Evolutionary conservation across 2,329 filamentous ascomycete species (phyloP).

Genomic region (Beauveria sp.): DNA sequence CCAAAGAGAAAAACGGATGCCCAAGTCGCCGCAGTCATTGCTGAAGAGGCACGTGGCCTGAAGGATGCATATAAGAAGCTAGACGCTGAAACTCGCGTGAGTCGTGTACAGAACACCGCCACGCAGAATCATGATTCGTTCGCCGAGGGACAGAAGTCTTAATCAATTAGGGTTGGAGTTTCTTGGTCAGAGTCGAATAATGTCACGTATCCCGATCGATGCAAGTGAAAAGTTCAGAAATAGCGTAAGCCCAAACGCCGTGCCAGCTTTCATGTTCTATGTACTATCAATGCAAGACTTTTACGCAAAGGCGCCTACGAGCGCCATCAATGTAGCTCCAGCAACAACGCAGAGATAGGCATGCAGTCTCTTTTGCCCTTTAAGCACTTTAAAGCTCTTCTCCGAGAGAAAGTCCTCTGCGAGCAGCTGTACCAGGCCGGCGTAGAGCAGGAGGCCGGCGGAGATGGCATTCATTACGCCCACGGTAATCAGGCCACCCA

Average conservation of each 20-base stretch:
- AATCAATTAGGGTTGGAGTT: background rate
- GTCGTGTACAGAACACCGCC: background rate
- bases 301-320: slow-evolving; percentile 65
- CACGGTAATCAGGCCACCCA: slow-evolving; percentile 71
- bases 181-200: background rate
- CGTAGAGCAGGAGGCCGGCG: slow-evolving; percentile 71
- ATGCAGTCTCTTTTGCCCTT: slow-evolving; percentile 51
- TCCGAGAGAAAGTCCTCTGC: slow-evolving; percentile 77
- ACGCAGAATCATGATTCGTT: background rate
- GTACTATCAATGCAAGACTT: background rate
- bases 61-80: background rate
- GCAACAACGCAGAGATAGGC: slow-evolving; percentile 57
- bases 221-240: background rate
- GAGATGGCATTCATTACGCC: slow-evolving; percentile 85
- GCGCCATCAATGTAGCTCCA: slow-evolving; percentile 61
- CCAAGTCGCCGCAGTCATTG: background rate
- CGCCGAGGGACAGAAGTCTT: background rate
- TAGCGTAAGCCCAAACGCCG: background rate
- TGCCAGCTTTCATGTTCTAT: background rate
- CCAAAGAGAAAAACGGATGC: slow-evolving; percentile 11
- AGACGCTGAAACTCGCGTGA: background rate
- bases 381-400: slow-evolving; percentile 62
- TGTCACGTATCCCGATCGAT: background rate
- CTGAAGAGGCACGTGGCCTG: background rate
- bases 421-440: slow-evolving; percentile 74